Evolutionary conservation across 768 basidiomycete genomes (phyloP).

Genomic region (Calocybe cyanea): DNA sequence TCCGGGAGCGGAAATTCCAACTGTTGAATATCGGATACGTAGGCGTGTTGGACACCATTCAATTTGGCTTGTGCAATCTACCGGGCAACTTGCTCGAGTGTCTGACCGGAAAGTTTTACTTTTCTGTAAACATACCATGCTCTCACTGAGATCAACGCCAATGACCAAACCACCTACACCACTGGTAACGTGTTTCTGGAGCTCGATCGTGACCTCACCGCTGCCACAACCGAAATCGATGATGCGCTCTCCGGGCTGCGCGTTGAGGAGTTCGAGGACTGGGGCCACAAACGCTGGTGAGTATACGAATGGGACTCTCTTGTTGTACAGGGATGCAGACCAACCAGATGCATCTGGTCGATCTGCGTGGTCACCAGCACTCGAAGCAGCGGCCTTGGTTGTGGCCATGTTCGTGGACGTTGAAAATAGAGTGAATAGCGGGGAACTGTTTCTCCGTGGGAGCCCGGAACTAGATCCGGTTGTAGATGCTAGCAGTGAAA

Average conservation of each 20-base stretch:
- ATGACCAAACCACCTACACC: constrained; percentile 45
- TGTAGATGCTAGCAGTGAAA: background rate
- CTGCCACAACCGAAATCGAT: constrained; percentile 82
- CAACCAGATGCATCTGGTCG: constrained; percentile 40
- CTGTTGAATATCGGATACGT: constrained; percentile 53
- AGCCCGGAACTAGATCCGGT: constrained; percentile 3
- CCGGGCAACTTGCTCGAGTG: background rate
- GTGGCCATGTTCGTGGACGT: background rate
- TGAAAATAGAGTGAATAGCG: background rate
- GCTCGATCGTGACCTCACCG: constrained; percentile 65
- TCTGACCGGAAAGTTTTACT: background rate
- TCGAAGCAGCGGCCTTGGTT: background rate
- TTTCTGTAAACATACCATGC: constrained; percentile 54
- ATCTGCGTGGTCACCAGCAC: constrained; percentile 9
- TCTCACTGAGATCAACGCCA: constrained; percentile 66
- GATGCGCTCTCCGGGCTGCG: constrained; percentile 64
- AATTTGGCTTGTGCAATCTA: constrained; percentile 52
- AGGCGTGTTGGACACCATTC: constrained; percentile 43
- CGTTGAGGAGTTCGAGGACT: constrained; percentile 57
- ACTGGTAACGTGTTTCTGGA: constrained; percentile 49
- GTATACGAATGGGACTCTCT: constrained; percentile 70
- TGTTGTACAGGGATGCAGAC: constrained; percentile 59
- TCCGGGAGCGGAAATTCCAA: constrained; percentile 34
- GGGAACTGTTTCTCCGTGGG: background rate
- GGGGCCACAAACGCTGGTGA: constrained; percentile 44